These are phyloP conservation scores for Seiridium cupressi DNA, from an alignment of 2,329 filamentous ascomycete species.

Conservation along the genomic window DNA sequence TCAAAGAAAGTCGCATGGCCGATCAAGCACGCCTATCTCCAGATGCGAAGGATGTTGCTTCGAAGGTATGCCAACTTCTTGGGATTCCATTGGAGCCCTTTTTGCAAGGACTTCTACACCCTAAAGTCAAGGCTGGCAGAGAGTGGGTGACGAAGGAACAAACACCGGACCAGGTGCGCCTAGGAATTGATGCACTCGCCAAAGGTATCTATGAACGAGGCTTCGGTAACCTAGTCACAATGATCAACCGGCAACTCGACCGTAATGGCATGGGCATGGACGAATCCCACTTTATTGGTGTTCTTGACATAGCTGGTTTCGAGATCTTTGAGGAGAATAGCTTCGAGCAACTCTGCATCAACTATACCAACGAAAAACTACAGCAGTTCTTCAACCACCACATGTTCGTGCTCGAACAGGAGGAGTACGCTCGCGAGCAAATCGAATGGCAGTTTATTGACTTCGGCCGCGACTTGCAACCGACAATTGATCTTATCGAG, in stretches of 20 bases:
- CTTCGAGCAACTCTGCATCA: constrained; percentile 98
- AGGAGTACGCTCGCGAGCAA: constrained; percentile 95
- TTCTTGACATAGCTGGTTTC: constrained; percentile 97
- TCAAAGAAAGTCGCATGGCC: constrained; percentile 85
- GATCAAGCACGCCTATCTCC: constrained; percentile 84
- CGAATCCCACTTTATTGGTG: constrained; percentile 93
- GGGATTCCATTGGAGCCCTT: constrained; percentile 85
- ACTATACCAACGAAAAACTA: constrained; percentile 98
- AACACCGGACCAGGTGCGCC: constrained; percentile 91
- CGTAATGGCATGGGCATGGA: constrained; percentile 79
- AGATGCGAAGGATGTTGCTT: constrained; percentile 72
- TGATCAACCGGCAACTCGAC: constrained; percentile 90
- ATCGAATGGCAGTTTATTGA: constrained; percentile 99
- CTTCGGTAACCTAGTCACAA: constrained; percentile 86
- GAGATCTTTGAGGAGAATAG: constrained; percentile 99
- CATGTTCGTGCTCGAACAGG: constrained; percentile 98
- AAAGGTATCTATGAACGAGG: constrained; percentile 98
- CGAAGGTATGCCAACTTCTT: constrained; percentile 78
- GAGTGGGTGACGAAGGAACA: constrained; percentile 99
- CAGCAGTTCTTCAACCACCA: constrained; percentile 99
- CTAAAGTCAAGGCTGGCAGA: constrained; percentile 88
- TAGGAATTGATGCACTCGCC: constrained; percentile 84
- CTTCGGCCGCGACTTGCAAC: constrained; percentile 94
- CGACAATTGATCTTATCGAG: constrained; percentile 96
- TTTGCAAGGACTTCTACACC: constrained; percentile 83